phyloP scores from a whole-genome alignment of 2,329 filamentous ascomycete genomes.

The Fusarium foetens region DNA sequence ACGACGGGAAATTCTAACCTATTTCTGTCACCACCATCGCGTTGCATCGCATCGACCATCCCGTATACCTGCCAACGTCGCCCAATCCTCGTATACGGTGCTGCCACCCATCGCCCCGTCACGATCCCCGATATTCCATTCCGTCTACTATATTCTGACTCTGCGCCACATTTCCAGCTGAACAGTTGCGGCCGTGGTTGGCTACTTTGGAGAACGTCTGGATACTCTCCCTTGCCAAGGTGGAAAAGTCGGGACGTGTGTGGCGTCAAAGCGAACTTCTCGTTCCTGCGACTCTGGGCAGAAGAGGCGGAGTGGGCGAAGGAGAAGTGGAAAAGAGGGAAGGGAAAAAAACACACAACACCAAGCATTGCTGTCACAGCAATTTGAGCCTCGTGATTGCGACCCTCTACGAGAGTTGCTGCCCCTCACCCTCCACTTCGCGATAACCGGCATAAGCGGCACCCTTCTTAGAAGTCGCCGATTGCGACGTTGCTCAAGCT shows the following conservation, averaged over 20 bases:
- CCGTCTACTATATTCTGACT: slow-evolving; percentile 18
- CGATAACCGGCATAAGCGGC: slow-evolving; percentile 21
- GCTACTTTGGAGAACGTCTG: slow-evolving; percentile 15
- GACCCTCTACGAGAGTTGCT: slow-evolving; percentile 13
- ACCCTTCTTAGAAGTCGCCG: slow-evolving; percentile 35
- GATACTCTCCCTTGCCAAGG: slow-evolving; percentile 35
- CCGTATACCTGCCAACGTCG: slow-evolving; percentile 6
- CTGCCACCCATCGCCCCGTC: slow-evolving; percentile 1
- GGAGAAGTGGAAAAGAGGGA: background rate
- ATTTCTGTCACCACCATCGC: slow-evolving; percentile 13
- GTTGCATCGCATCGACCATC: slow-evolving; percentile 6
- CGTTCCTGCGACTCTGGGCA: slow-evolving; percentile 14
- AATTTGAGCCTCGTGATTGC: slow-evolving; percentile 28
- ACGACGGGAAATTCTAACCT: slow-evolving; percentile 9
- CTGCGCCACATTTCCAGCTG: slow-evolving; percentile 31
- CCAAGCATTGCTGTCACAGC: background rate
- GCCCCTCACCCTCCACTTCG: slow-evolving; percentile 3
- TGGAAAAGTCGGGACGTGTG: slow-evolving; percentile 30
- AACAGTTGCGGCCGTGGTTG: slow-evolving; percentile 7
- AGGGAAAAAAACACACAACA: slow-evolving; percentile 3
- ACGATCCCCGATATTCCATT: slow-evolving; percentile 21
- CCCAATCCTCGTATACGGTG: slow-evolving; percentile 20
- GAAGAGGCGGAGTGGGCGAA: background rate
- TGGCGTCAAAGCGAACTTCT: slow-evolving; percentile 19
- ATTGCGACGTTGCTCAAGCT: slow-evolving; percentile 53